These are phyloP conservation scores for Solanum sejunctum DNA, from an alignment of 257 asterid species.

Conservation along the genomic window DNA sequence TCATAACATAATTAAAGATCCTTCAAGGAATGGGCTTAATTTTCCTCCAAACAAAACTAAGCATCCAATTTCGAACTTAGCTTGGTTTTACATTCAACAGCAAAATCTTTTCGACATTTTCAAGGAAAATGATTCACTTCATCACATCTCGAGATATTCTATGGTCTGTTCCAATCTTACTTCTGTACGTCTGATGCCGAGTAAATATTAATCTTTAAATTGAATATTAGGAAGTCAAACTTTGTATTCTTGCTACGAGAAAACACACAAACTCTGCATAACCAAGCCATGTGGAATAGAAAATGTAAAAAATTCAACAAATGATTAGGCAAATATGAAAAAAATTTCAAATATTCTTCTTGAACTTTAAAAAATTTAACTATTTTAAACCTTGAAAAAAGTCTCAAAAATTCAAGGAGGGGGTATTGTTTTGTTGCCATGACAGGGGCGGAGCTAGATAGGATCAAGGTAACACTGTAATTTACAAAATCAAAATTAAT, in stretches of 20 bases:
- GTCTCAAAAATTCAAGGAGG: too few relatives aligned
- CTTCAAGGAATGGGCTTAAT: neutral
- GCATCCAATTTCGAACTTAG: neutral
- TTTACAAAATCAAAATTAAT: neutral
- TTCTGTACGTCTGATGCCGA: neutral
- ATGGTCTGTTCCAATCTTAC: neutral
- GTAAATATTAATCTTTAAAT: neutral
- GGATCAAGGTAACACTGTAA: neutral
- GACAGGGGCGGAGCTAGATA: neutral
- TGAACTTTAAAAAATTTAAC: too few relatives aligned
- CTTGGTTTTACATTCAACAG: neutral
- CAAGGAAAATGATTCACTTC: neutral
- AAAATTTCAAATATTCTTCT: too few relatives aligned
- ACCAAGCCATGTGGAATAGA: neutral
- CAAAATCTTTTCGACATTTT: neutral
- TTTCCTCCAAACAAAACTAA: neutral
- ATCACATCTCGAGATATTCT: neutral
- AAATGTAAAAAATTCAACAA: too few relatives aligned
- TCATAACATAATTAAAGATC: neutral
- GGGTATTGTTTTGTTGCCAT: neutral
- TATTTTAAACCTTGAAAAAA: too few relatives aligned
- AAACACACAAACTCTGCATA: neutral
- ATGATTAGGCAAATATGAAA: too few relatives aligned
- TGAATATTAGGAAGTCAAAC: neutral
- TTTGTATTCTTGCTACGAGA: neutral